Base-by-base conservation (phyloP, 345 rosid genomes). In the Capsella bursapastoris region DNA sequence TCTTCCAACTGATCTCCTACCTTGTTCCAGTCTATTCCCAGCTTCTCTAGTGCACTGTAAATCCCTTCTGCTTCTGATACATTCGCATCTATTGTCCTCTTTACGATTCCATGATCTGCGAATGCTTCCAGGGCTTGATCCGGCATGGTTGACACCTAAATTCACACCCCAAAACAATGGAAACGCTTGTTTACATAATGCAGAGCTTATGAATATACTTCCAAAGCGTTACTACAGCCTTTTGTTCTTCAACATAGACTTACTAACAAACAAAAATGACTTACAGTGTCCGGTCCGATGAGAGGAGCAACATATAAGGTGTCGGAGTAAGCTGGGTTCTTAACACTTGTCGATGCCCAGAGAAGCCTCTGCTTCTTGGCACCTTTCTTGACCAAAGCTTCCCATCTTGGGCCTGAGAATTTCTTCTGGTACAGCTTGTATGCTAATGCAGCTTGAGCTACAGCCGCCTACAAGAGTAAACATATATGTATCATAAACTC, bases 391-490 rank as follows among this genome's bases (percentile, higher is more conserved):
- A 85, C 90, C 35, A 95, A 64, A 79, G 97, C 96, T 72, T 92
- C 97, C 99, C 97, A 92, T 80, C 99, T 89, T 58, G 97, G 97
- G 41, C 99, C 97, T 25, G 97, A 95, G 82, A 92, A 95, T 75
- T 95, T 94, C 93, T 84, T 88, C 86, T 95, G 96, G 92, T 95
- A 95, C 6, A 95, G 92, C 83, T 86, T 76, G 85, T 84, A 95
- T 29, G 99, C 99, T 50, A 95, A 81, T 10, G 87, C 93, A 58
- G 99, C 99, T 85, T 95, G 99, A 74, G 99, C 93, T 29, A 95
- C 97, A 0, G 97, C 99, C 25, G 96, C 97, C 99, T 95, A 79
- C 52, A 78, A 83, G 47, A 62, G 52, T 28, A 31, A 59, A 43
- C 65, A 73, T 55, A 68, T 65, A 0, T 4, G 15, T 58, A 14